These are phyloP conservation scores for Sporothrix dimorphospora DNA, from an alignment of 2,329 filamentous ascomycete genomes.

Conservation along the genomic window DNA sequence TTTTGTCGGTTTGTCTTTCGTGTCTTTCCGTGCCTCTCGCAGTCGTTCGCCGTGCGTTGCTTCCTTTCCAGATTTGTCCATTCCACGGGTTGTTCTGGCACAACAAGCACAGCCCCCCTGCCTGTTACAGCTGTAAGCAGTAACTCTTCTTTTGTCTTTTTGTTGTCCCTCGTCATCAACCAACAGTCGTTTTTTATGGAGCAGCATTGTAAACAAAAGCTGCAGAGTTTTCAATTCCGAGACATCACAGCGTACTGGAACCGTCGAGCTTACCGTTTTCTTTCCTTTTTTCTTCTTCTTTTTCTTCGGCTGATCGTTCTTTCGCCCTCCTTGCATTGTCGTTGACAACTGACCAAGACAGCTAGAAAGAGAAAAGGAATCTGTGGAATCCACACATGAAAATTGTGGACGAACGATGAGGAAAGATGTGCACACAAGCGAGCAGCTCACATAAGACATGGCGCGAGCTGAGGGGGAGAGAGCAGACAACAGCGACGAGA, in stretches of 20 bases:
- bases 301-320: constrained; percentile 1
- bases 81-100: constrained; percentile 5
- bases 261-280: background rate
- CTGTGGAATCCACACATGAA: background rate
- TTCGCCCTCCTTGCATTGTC: constrained; percentile 14
- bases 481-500: background rate
- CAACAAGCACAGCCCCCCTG: background rate
- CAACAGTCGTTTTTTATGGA: background rate
- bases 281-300: background rate
- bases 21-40: too few species aligned
- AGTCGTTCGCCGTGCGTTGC: constrained; percentile 4
- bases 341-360: too few species aligned
- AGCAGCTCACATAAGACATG: constrained; percentile 18
- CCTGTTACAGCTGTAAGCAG: background rate
- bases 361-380: too few species aligned
- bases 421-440: constrained; percentile 21
- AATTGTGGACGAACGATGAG: constrained; percentile 6
- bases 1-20: too few species aligned
- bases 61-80: constrained; percentile 4
- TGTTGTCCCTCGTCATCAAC: background rate
- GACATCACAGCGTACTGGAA: background rate
- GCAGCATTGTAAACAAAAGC: background rate
- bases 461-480: background rate
- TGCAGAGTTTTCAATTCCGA: constrained; percentile 5
- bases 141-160: background rate